Base-by-base conservation (phyloP, 257 asterid genomes). In the Jacaranda mimosifolia region DNA sequence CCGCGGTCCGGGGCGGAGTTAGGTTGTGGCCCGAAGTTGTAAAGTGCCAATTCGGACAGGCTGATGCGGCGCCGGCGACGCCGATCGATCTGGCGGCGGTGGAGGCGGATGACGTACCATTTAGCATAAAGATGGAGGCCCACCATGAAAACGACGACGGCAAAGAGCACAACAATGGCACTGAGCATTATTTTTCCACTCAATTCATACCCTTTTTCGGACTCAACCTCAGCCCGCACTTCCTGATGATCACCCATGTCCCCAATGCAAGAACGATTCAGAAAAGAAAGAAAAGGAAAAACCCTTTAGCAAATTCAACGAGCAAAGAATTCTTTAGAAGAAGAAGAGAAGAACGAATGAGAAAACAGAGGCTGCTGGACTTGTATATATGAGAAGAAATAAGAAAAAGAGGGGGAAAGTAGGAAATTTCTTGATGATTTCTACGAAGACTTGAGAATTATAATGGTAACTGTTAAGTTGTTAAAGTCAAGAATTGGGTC, bases 111-210 rank as follows among this genome's bases (percentile, higher is more conserved):
- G 46, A 91, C 70, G 76, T 88, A 87, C 93, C 92, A 87, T 3
- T 86, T 53, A 3, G 88, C 89, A 75, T 91, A 91, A 1, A 91
- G 71, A 59, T 93, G 97, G 59, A 93, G 93, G 42, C 78, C 80
- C 15, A 79, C 88, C 91, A 90, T 84, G 80, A 93, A 84, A 58
- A 90, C 68, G 4, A 90, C 89, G 55, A 91, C 86, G 69, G 83
- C 85, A 81, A 93, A 86, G 48, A 93, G 86, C 0, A 93, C 53
- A 3, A 87, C 69, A 0, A 90, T 88, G 17, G 96, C 88, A 76
- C 87, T 81, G 6, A 91, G 87, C 96, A 93, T 91, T 35, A 91
- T 88, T 71, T 86, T 91, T 0, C 96, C 96, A n/a, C 93, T 84
- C 58, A 90, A 51, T 0, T 86, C 94, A 81, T 81, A 93, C 26